A percentile compares a stretch with the other conserved stretches of the same genome.
Evolutionary conservation across 805 yeast genomes (phyloP).

Genomic region (Wickerhamiella galacta): DNA sequence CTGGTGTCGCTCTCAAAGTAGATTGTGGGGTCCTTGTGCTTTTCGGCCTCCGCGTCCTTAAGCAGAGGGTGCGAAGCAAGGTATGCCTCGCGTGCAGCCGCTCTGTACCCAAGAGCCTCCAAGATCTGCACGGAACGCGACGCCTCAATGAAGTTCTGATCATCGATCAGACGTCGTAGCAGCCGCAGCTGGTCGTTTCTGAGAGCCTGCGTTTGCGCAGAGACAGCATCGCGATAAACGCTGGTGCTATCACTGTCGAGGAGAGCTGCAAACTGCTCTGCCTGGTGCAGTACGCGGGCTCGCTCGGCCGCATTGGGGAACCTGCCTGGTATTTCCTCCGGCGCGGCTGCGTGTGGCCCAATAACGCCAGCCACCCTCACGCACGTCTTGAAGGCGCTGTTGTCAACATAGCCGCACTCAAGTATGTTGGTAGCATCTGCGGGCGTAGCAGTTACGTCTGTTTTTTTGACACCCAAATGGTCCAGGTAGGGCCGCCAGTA

Average conservation of each 20-base stretch:
- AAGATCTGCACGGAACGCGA: neutral
- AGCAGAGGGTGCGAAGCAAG: neutral
- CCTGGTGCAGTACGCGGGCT: neutral
- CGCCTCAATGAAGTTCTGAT: neutral
- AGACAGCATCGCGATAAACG: neutral
- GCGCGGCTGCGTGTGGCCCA: neutral
- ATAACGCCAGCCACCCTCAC: constrained; percentile 1
- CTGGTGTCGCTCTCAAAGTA: no score
- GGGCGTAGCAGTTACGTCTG: neutral
- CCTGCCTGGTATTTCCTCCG: neutral
- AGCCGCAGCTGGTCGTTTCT: neutral
- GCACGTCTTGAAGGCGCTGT: constrained; percentile 6
- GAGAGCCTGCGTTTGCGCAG: neutral
- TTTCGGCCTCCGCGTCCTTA: neutral
- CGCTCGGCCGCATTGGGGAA: constrained; percentile 1
- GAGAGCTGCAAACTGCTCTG: neutral
- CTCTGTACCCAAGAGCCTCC: neutral
- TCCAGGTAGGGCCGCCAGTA: constrained; percentile 7
- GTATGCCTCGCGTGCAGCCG: neutral
- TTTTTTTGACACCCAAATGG: constrained; percentile 2
- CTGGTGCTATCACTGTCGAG: neutral
- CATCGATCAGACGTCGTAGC: neutral
- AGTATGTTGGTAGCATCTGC: constrained; percentile 3
- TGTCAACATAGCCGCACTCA: constrained; percentile 3
- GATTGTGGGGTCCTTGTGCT: no score